phyloP scores from a whole-genome alignment of 176 grass and related monocot species.

The Aegilops bicornis region DNA sequence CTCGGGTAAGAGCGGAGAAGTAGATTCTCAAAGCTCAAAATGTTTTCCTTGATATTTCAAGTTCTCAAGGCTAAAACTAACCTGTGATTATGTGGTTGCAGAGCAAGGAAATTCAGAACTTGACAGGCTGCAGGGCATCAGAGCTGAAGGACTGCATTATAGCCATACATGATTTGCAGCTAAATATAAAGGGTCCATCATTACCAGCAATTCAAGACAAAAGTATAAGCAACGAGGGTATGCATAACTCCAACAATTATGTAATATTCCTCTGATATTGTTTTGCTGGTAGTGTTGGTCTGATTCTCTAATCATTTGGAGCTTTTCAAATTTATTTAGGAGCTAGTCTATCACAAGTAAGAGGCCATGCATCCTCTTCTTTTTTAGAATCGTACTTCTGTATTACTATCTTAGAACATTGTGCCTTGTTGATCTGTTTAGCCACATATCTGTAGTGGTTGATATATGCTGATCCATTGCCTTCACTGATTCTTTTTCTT shows the following conservation, averaged over 20 bases:
- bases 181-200: conserved; percentile 50
- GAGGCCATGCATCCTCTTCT: conserved; percentile 22
- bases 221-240: conserved; percentile 89
- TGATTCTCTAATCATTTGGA: conserved; percentile 41
- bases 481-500: not conserved
- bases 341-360: conserved; percentile 19
- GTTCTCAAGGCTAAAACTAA: conserved; percentile 13
- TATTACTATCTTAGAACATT: conserved; percentile 42
- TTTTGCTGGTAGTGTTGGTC: conserved; percentile 3
- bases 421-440: conserved; percentile 15
- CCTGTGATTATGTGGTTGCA: conserved; percentile 31
- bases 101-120: conserved; percentile 55
- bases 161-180: conserved; percentile 72
- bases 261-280: conserved; percentile 1
- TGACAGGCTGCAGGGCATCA: conserved; percentile 61
- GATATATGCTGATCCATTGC: conserved; percentile 22
- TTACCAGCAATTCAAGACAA: conserved; percentile 55
- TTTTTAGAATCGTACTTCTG: conserved; percentile 38
- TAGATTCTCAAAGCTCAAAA: not conserved
- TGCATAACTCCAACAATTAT: conserved; percentile 20
- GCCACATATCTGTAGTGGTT: conserved; percentile 34
- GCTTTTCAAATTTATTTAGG: conserved; percentile 18
- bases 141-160: conserved; percentile 78
- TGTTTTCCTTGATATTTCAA: not conserved
- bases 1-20: conserved; percentile 59